Base-by-base conservation (phyloP, 345 rosid genomes). In the Citrus mangshanensis region DNA sequence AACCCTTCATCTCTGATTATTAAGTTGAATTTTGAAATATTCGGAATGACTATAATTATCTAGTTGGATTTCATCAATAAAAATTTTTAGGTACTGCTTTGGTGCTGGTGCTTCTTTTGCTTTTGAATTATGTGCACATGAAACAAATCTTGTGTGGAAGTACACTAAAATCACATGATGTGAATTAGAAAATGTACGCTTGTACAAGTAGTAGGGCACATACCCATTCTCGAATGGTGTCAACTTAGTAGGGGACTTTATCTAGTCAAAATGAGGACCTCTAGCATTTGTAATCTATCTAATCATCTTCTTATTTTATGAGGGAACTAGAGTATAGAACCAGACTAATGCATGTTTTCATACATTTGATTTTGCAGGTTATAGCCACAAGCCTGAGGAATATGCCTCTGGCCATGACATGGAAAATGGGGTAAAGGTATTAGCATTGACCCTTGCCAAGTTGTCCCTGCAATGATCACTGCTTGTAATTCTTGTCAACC, bases 381-480 rank as follows among this genome's bases (percentile, higher is more conserved):
- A 92, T 74, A 95, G 98, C 86, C 99, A 95, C 86, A 95, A 88
- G 78, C 98, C 97, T 62, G 99, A 93, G 87, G 99, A 91, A 82
- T 88, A 82, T 77, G 89, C 98, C 30, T 87, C 95, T 30, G 81
- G 76, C 54, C 80, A 88, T 77, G 95, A 91, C 78, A 86, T 95
- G 71, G 86, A 87, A 34, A 95, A 93, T 78, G 99, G 98, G 72
- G 96, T 95, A 19, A 92, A 86, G 83, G 95, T 88, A 58, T 86
- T 95, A 75, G 92, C 99, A 4, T 82, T 93, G 68, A 85, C 93
- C 28, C 87, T 95, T 0, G 96, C 95, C 66, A 90, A 92, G 89
- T 85, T 93, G 79, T 92, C 98, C 9, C 72, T 80, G 72, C 42
- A 80, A 42, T 88, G 82, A 88, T 54, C 73, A 7, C 30, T 67